A percentile compares a stretch with the other conserved stretches of the same genome.
Evolutionary conservation across 192 early-diverging fungal species (phyloP).

Genomic region (Rhizophagus sp.): DNA sequence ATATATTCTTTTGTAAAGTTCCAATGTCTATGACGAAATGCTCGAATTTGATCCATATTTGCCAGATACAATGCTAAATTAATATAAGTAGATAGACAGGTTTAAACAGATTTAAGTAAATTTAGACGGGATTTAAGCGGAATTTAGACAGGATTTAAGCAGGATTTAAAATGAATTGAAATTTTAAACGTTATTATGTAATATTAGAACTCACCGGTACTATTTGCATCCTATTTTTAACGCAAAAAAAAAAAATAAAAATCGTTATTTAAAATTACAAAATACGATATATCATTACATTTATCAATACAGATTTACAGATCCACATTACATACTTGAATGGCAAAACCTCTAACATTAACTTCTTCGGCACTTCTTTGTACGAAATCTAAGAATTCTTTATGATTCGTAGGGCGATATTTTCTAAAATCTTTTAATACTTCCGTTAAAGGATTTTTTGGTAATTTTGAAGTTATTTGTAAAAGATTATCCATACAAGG

Average conservation of each 20-base stretch:
- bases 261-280: background rate
- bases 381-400: constrained; percentile 73
- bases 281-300: background rate
- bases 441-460: constrained; percentile 77
- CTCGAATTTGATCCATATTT: constrained; percentile 80
- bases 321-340: constrained; percentile 29
- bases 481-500: constrained; percentile 86
- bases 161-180: too few species aligned
- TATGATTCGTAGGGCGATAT: constrained; percentile 81
- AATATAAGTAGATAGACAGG: constrained; percentile 30
- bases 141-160: too few species aligned
- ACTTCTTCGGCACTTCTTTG: constrained; percentile 50
- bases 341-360: constrained; percentile 60
- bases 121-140: background rate
- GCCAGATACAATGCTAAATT: constrained; percentile 66
- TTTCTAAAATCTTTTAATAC: constrained; percentile 73
- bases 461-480: constrained; percentile 78
- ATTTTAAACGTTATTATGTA: too few species aligned
- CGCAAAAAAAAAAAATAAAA: background rate
- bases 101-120: background rate
- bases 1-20: constrained; percentile 87
- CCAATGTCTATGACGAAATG: constrained; percentile 88
- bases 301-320: too few species aligned
- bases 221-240: constrained; percentile 46
- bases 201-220: constrained; percentile 42